A percentile compares a stretch with the other conserved stretches of the same genome.
Evolutionary conservation across 768 basidiomycete species (phyloP).

Genomic region (Calocybe gangraenosa): DNA sequence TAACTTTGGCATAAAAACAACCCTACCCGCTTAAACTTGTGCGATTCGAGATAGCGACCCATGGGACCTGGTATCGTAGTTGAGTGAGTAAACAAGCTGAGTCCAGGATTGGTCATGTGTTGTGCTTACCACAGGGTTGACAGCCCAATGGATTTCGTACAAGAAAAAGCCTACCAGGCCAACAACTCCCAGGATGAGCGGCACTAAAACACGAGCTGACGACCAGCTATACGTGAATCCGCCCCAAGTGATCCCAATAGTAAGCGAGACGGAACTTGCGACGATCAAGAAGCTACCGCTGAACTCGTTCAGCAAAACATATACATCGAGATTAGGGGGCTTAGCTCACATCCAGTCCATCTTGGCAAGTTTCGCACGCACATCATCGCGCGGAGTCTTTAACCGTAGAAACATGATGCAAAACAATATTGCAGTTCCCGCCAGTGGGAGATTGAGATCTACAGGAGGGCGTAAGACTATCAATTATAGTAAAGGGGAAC

Average conservation of each 20-base stretch:
- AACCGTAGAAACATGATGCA: constrained; percentile 13
- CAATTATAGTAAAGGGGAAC: constrained; percentile 5
- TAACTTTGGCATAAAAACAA: background rate
- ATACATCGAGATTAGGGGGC: constrained; percentile 12
- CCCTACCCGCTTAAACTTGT: constrained; percentile 33
- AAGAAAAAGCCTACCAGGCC: constrained; percentile 34
- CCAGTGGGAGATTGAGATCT: background rate
- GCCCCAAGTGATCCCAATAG: constrained; percentile 46
- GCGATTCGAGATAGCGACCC: constrained; percentile 23
- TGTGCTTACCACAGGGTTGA: constrained; percentile 16
- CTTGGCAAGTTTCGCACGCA: constrained; percentile 26
- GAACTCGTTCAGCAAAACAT: background rate
- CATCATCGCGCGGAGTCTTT: constrained; percentile 16
- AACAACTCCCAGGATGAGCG: constrained; percentile 38
- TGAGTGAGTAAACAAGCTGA: background rate
- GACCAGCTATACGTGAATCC: constrained; percentile 41
- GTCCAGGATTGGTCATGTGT: no score
- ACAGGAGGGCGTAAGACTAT: no score
- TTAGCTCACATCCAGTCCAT: constrained; percentile 40
- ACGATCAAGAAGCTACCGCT: constrained; percentile 42
- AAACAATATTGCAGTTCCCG: constrained; percentile 7
- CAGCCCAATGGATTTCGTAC: constrained; percentile 33
- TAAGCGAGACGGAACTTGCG: constrained; percentile 23
- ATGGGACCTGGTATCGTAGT: constrained; percentile 13
- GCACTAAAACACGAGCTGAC: constrained; percentile 35